Conservation (phyloP, 768 basidiomycete species). For the Boletus subcaerulescens region DNA sequence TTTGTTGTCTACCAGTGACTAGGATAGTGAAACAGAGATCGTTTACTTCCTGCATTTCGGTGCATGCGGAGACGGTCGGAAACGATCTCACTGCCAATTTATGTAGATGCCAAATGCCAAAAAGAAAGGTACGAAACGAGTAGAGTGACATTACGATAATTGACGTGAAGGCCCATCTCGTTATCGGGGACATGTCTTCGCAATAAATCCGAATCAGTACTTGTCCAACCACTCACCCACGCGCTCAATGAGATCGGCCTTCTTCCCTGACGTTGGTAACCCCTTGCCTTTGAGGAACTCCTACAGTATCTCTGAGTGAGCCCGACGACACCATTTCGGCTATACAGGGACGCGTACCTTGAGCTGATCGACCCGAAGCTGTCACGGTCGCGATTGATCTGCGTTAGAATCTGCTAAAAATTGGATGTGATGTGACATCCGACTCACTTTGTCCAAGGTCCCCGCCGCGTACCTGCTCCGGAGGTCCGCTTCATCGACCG, state of each 20-base stretch:
- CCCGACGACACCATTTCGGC: not conserved
- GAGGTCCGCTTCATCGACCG: slow-evolving; percentile 70
- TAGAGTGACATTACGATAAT: not conserved
- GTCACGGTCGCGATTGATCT: slow-evolving; percentile 7
- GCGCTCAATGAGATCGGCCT: slow-evolving; percentile 67
- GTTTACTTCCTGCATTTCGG: not conserved
- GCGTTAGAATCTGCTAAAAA: slow-evolving; percentile 5
- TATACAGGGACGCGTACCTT: slow-evolving; percentile 47
- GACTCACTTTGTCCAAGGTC: slow-evolving; percentile 60
- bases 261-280: slow-evolving; percentile 60
- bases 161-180: not conserved
- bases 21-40: too few species aligned
- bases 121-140: too few species aligned
- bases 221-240: slow-evolving; percentile 59
- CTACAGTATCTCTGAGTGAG: slow-evolving; percentile 33
- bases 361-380: slow-evolving; percentile 78
- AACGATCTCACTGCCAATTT: too few species aligned
- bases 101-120: too few species aligned
- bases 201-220: slow-evolving; percentile 14
- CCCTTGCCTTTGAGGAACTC: slow-evolving; percentile 74
- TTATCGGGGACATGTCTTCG: not conserved
- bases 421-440: not conserved
- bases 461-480: slow-evolving; percentile 61
- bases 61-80: not conserved
- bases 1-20: too few species aligned